Evolutionary conservation across 164 flowering plant genomes (phyloP).

Genomic region (Houttuynia cordata): DNA sequence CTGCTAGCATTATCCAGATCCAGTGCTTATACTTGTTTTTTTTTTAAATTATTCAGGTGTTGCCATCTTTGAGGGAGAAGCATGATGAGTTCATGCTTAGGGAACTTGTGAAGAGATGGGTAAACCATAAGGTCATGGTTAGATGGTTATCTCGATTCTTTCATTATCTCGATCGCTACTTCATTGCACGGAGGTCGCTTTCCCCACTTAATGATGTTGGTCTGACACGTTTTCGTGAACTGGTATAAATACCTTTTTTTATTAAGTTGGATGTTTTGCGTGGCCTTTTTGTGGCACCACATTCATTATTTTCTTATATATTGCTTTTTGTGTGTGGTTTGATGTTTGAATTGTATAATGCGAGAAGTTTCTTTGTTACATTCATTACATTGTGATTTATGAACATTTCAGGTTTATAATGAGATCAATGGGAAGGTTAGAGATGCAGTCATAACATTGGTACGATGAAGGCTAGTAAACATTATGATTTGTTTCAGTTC

Average conservation of each 20-base stretch:
- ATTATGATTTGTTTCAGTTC: background rate
- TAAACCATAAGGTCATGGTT: constrained; percentile 90
- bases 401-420: constrained; percentile 5
- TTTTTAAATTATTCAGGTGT: constrained; percentile 30
- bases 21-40: background rate
- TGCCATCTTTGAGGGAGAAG: constrained; percentile 83
- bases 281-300: background rate
- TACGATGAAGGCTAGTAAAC: background rate
- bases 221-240: constrained; percentile 79
- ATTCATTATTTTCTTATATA: background rate
- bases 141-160: constrained; percentile 96
- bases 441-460: constrained; percentile 16
- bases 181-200: constrained; percentile 79
- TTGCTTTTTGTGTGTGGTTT: background rate
- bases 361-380: background rate
- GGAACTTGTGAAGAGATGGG: constrained; percentile 93
- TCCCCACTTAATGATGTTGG: constrained; percentile 87
- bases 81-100: constrained; percentile 94
- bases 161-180: constrained; percentile 79
- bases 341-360: background rate
- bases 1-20: background rate
- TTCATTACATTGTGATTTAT: background rate
- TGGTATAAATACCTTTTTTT: constrained; percentile 31
- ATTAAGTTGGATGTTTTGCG: background rate
- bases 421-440: constrained; percentile 11